phyloP scores from a whole-genome alignment of 176 grass and related monocot species.

The Bonia amplexicaulis region DNA sequence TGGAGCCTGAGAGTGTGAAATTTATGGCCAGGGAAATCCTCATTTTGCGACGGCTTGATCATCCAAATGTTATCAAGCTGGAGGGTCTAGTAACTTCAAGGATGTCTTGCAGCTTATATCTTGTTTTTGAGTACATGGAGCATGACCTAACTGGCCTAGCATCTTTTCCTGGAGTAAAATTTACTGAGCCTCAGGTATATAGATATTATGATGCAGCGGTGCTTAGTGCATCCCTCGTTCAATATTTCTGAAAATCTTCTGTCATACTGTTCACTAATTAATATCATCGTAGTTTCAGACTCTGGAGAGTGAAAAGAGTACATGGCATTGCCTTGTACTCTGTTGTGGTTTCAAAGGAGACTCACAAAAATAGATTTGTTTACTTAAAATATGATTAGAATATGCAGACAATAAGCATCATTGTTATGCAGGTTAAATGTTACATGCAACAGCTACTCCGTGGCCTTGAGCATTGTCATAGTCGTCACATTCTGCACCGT shows the following conservation, averaged over 20 bases:
- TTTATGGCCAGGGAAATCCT: slow-evolving; percentile 99
- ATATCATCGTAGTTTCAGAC: neutral
- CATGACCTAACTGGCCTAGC: slow-evolving; percentile 91
- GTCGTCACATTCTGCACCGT: slow-evolving; percentile 80
- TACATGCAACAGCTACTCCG: slow-evolving; percentile 96
- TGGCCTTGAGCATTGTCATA: slow-evolving; percentile 98
- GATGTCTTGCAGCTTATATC: slow-evolving; percentile 99
- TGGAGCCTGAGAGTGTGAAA: slow-evolving; percentile 97
- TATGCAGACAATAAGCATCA: neutral
- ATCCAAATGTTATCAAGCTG: slow-evolving; percentile 96
- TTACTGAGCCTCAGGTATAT: slow-evolving; percentile 84
- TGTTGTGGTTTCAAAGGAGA: neutral
- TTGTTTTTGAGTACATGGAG: slow-evolving; percentile 99
- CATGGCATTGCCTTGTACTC: neutral
- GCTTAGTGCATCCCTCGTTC: neutral
- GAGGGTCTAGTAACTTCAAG: slow-evolving; percentile 95
- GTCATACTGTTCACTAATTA: neutral
- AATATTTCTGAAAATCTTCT: neutral
- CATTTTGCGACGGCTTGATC: slow-evolving; percentile 93
- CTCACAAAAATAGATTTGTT: neutral
- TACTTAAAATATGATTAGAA: neutral
- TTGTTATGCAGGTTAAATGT: slow-evolving; percentile 80
- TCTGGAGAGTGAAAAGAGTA: neutral
- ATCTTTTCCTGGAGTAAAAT: slow-evolving; percentile 86
- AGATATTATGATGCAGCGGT: neutral